Evolutionary conservation across 257 asterid species (phyloP), one percentile per base, ranked within the genome.

Genomic region (Rauvolfia tetraphylla): DNA sequence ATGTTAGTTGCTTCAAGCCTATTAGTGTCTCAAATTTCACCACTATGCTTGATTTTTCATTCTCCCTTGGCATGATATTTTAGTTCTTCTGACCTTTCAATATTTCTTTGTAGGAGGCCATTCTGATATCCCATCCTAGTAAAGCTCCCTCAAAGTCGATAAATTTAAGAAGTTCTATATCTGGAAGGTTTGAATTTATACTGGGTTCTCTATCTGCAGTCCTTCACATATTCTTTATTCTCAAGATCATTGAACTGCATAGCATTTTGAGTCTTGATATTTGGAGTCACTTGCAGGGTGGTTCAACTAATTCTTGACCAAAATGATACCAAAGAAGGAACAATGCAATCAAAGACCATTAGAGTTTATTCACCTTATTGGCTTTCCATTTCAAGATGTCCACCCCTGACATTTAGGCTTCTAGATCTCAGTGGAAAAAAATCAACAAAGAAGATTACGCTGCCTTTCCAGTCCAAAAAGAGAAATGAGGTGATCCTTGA

Each of bases 251-350:
- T 67, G 22, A 65, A 29, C n/a, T 71, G 33, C 36, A 14, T 61
- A 42, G 20, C 27, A 27, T 58, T 71, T 66, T 33, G 29, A 58
- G 65, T 71, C 73, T 63, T 72, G 58, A 49, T 48, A n/a, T 73
- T 74, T 38, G 65, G 33, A 68, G 68, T 41, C 39, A 57, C 53
- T 62, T 83, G 84, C 90, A 95, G 99, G 96, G 83, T 92, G 72
- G 98, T 87, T 80, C 99, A 92, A 81, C 82, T 95, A 78, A 91
- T 95, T 81, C 86, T 93, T 76, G 99, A 95, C 84, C 96, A 89
- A 76, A 87, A 78, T 59, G 86, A 90, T 77, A 80, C 81, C 75
- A 79, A 79, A 74, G 97, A 84, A 76, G 86, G 88, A 78, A 86
- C 89, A 44, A 79, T 89, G 77, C 93, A 87, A 68, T 91, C 97